Base-by-base conservation (phyloP, 192 early-diverging fungal genomes). In the Backusella parvicylindrica region DNA sequence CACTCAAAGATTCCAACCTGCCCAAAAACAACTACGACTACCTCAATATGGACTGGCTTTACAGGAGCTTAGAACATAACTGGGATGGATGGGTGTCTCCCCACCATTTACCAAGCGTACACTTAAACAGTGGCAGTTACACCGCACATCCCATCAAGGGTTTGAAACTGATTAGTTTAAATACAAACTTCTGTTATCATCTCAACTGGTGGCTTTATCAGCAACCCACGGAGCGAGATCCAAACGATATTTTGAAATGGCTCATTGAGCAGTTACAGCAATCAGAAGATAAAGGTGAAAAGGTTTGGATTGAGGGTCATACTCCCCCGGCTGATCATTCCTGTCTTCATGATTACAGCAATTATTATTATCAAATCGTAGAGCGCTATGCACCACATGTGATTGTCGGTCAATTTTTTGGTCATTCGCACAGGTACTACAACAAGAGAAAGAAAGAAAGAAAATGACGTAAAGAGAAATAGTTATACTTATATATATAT, bases 151-250 rank as follows among this genome's bases (percentile, higher is more conserved):
- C 87, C 28, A 23, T 70, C 0, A 69, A 76, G 28, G 86, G 84
- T 0, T 50, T 89, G 8, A 81, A 83, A 21, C 72, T 89, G 30
- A 85, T 89, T 38, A 83, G 82, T 2, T 32, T 89, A 5, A 89
- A 89, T 70, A 89, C 84, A 60, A 89, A 88, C 77, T 89, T 87
- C 43, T 89, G 87, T 50, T 89, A 89, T 66, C 84, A 79, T 35
- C n/a, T 84, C 13, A 88, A 89, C 78, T 87, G 82, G 71, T 88
- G 85, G 81, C 75, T 87, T 9, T 83, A 86, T 73, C 77, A 76
- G 15, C 47, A 77, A 7, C 76, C 76, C 23, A 67, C 72, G 0
- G 18, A 41, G 47, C 23, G 76, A 64, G 86, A 89, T 70, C 86
- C 86, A 11, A 83, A 88, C 38, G 80, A 79, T 26, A 81, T 86